Evolutionary conservation across 176 grass and related monocot species (phyloP).

Genomic region (Zoysia pacifica): DNA sequence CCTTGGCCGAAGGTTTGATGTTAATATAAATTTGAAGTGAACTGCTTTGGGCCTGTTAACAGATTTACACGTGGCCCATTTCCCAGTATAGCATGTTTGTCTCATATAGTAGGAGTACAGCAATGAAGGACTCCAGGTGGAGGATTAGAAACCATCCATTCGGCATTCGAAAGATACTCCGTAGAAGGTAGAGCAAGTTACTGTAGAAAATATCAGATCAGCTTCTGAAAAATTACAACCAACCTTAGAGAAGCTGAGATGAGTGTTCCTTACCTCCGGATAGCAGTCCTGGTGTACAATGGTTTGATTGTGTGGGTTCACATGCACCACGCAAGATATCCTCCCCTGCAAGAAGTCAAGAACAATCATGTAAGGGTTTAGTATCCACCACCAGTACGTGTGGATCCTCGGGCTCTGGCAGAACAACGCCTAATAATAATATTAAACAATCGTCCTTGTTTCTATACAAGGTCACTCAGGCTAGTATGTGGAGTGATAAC

Average conservation of each 20-base stretch:
- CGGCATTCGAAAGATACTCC: not conserved
- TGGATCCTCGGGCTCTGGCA: not conserved
- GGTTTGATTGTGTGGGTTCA: slow-evolving; percentile 57
- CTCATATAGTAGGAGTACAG: not conserved
- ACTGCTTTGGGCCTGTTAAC: not conserved
- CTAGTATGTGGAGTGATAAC: not conserved
- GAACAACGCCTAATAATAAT: too few relatives aligned
- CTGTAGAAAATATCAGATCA: slow-evolving; percentile 25
- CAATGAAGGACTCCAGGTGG: not conserved
- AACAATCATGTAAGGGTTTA: slow-evolving; percentile 26
- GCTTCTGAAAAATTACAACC: not conserved
- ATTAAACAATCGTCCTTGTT: not conserved
- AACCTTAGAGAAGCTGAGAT: not conserved
- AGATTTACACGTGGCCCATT: slow-evolving; percentile 36
- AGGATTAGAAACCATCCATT: slow-evolving; percentile 25
- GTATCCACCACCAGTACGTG: not conserved
- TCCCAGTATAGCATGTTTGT: not conserved
- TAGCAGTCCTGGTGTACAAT: slow-evolving; percentile 68
- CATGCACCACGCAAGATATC: slow-evolving; percentile 52
- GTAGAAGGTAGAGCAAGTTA: slow-evolving; percentile 22
- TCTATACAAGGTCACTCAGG: not conserved
- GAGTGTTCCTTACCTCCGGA: slow-evolving; percentile 46
- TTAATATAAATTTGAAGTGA: not conserved
- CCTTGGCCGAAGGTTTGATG: not conserved
- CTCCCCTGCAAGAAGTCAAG: slow-evolving; percentile 49